Evolutionary conservation across 2,329 filamentous ascomycete species (phyloP).

Genomic region (Phoma sp.): DNA sequence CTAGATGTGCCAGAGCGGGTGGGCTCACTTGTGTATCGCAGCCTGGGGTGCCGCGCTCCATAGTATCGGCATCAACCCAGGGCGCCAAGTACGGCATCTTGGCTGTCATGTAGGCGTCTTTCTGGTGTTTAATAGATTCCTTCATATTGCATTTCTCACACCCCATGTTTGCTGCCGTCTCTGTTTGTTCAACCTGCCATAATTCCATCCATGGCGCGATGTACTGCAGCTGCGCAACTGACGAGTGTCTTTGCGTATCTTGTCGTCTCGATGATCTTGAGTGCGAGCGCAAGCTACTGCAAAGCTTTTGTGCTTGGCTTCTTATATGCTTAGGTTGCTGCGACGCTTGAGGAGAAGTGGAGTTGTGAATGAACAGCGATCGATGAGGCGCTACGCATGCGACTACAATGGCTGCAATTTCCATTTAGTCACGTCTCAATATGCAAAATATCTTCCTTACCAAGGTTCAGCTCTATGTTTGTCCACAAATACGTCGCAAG

Average conservation of each 20-base stretch:
- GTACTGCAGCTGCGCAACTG: neutral
- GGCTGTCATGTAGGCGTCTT: neutral
- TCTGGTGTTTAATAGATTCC: neutral
- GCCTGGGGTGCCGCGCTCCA: neutral
- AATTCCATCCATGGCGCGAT: neutral
- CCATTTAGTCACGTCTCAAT: no score
- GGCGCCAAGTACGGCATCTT: constrained; percentile 1
- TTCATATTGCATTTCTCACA: no score
- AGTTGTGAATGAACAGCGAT: constrained; percentile 10
- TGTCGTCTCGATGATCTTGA: neutral
- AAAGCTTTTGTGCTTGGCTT: neutral
- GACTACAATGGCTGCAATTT: constrained; percentile 10
- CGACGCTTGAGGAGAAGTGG: neutral
- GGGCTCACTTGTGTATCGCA: neutral
- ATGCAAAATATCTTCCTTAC: neutral
- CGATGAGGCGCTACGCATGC: constrained; percentile 15
- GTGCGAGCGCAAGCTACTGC: neutral
- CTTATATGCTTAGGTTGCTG: neutral
- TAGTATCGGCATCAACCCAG: neutral
- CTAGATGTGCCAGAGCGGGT: neutral
- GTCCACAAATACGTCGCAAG: constrained; percentile 19
- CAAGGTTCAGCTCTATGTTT: constrained; percentile 10
- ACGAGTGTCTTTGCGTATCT: neutral
- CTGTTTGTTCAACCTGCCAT: neutral
- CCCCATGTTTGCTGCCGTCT: neutral